These are phyloP conservation scores for Pseudonitzschia pungens DNA, from an alignment of 108 stramenopile species.

Conservation along the genomic window DNA sequence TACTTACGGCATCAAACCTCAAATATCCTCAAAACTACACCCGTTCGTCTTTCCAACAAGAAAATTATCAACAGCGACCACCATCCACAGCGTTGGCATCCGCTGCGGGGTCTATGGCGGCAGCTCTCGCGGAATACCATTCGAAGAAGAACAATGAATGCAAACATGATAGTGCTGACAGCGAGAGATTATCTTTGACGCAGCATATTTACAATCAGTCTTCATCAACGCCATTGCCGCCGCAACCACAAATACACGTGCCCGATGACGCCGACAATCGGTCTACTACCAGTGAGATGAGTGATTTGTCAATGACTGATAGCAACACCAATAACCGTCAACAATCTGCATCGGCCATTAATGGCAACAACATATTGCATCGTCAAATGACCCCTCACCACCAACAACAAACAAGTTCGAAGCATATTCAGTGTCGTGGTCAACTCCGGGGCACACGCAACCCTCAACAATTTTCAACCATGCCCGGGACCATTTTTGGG, in stretches of 20 bases:
- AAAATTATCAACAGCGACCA: neutral
- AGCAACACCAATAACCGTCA: neutral
- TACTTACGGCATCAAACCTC: too few relatives aligned
- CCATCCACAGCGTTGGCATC: too few relatives aligned
- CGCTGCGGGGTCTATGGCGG: too few relatives aligned
- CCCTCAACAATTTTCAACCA: neutral
- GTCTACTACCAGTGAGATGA: slow-evolving; percentile 8
- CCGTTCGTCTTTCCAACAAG: too few relatives aligned
- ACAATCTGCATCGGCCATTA: neutral
- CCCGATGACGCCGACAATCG: slow-evolving; percentile 4
- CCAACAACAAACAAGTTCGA: neutral
- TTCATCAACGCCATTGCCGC: neutral
- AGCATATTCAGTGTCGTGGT: neutral
- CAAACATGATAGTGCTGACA: too few relatives aligned
- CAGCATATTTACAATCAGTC: neutral
- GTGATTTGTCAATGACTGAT: slow-evolving; percentile 4
- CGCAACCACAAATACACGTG: neutral
- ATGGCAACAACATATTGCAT: neutral
- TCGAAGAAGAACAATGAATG: too few relatives aligned
- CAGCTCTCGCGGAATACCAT: too few relatives aligned
- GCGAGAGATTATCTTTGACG: neutral
- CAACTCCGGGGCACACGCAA: neutral
- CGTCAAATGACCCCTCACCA: neutral
- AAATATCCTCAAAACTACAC: too few relatives aligned
- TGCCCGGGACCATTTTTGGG: neutral